Evolutionary conservation across 768 basidiomycete genomes (phyloP).

Genomic region (Xerocomellus amylosporus): DNA sequence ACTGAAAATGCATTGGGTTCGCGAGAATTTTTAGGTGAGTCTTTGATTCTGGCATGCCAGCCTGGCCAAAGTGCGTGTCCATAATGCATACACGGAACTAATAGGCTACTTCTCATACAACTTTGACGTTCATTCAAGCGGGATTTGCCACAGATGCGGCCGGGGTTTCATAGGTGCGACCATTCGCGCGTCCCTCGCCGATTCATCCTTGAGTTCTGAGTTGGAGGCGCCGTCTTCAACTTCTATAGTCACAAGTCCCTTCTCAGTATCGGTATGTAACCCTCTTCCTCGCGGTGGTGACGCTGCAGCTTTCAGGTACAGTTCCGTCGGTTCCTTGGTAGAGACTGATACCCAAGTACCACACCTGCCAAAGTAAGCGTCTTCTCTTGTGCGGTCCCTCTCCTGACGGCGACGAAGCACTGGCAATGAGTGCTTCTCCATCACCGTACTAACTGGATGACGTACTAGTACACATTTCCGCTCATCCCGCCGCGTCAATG

Average conservation of each 20-base stretch:
- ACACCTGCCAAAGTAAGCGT: constrained; percentile 16
- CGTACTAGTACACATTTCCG: constrained; percentile 16
- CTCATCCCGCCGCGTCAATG: neutral
- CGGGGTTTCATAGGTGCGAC: too few species aligned
- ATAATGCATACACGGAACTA: too few species aligned
- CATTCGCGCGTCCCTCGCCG: too few species aligned
- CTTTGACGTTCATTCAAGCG: too few species aligned
- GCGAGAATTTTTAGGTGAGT: too few species aligned
- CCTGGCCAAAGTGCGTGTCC: too few species aligned
- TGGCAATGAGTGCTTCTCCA: constrained; percentile 7
- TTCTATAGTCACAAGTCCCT: neutral
- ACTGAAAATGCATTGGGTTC: too few species aligned
- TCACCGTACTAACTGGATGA: constrained; percentile 13
- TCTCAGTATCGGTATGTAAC: neutral
- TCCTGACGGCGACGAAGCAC: constrained; percentile 7
- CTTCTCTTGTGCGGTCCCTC: constrained; percentile 4
- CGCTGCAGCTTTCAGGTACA: neutral
- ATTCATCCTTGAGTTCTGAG: too few species aligned
- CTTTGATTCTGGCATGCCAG: too few species aligned
- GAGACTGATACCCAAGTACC: neutral
- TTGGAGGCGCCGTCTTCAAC: too few species aligned
- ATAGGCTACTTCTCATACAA: too few species aligned
- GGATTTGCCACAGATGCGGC: too few species aligned
- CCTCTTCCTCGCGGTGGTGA: neutral
- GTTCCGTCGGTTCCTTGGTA: neutral